Percentiles rank a stretch among this genome's conserved stretches.
These are phyloP conservation scores for Wallacemonas sp. DNA, from an alignment of 208 protist species.

Conservation along the genomic window DNA sequence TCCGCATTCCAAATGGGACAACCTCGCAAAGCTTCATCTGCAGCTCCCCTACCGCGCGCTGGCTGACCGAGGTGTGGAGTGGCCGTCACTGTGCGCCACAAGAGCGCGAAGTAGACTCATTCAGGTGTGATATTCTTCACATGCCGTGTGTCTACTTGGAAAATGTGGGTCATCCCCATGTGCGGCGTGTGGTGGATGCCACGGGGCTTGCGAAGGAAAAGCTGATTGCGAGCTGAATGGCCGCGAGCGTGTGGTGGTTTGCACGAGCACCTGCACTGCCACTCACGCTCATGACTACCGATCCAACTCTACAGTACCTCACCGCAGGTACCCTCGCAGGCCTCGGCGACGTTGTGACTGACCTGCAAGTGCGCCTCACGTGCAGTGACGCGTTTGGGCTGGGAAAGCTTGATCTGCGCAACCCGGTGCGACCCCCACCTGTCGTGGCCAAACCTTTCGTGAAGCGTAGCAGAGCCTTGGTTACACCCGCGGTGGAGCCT, in stretches of 20 bases:
- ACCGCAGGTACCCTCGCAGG: no score
- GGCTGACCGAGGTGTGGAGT: constrained; percentile 7
- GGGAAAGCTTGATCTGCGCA: no score
- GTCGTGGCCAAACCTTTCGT: no score
- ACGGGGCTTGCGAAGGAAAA: not conserved
- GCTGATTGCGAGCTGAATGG: not conserved
- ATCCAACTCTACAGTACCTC: no score
- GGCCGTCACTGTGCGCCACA: not conserved
- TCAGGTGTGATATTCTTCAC: not conserved
- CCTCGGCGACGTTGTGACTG: no score
- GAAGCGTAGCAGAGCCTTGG: no score
- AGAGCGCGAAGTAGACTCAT: not conserved
- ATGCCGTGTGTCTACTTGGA: not conserved
- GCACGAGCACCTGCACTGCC: not conserved
- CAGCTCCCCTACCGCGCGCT: not conserved
- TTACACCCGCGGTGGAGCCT: no score
- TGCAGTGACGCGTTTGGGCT: no score
- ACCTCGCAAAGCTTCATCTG: not conserved
- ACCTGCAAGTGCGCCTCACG: no score
- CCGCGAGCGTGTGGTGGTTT: not conserved
- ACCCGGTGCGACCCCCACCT: no score
- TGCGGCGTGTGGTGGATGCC: not conserved
- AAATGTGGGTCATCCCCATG: not conserved
- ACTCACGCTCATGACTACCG: not conserved
- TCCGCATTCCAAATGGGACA: not conserved